Base-by-base conservation (phyloP, 306 rosid genomes). In the Carpinus fangiana region DNA sequence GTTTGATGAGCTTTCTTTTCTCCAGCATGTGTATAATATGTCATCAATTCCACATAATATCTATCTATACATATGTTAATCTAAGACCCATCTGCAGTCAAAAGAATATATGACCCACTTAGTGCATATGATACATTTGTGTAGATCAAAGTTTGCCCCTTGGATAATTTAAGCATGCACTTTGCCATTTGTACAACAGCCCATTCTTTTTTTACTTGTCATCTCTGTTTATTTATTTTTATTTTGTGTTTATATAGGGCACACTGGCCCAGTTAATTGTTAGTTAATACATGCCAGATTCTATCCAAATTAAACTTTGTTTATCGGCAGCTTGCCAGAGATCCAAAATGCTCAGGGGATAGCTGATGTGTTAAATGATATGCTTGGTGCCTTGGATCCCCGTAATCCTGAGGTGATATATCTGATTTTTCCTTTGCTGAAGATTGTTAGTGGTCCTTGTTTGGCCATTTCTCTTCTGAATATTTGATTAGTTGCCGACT, bases 351-450 rank as follows among this genome's bases (percentile, higher is more conserved):
- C 98, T 76, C 82, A 83, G 77, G 99, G 97, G 73, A 50, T 96
- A 65, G 89, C 93, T 52, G 94, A 91, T 87, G 92, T 96, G 59
- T 88, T 96, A 85, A 85, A 83, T 83, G 99, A 96, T 78, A 96
- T 96, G 93, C 97, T 96, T 70, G 82, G 83, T 72, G 98, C 92
- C 28, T 88, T 93, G 92, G 93, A 88, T 86, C 92, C 91, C 47
- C 89, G 88, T 84, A 93, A 83, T 50, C 88, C 90, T 36, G 85
- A 86, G 98, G 99, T 93, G 81, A 76, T 79, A 47, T 18, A 53
- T 66, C 13, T 66, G 46, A 67, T 71, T 6, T 36, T 59, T 56
- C 41, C 18, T 21, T 51, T 31, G 45, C 12, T 36, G 2, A 28
- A n/a, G 38, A 26, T 34, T 70, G 5, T 26, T 50, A 23, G 28